These are phyloP conservation scores for Thamnidium elegans DNA, from an alignment of 192 early-diverging fungal species.

Conservation along the genomic window DNA sequence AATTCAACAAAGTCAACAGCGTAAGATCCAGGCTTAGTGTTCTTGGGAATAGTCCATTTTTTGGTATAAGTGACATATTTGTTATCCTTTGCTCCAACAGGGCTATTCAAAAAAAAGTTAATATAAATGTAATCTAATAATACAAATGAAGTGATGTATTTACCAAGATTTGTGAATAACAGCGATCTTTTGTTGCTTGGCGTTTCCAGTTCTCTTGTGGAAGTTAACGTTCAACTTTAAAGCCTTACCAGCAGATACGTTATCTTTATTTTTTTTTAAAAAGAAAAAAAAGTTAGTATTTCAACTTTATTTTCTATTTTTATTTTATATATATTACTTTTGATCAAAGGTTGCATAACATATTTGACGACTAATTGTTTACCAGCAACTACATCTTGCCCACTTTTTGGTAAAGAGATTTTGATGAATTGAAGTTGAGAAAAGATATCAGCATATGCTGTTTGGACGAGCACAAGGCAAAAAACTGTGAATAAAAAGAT, in stretches of 20 bases:
- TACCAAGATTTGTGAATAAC: neutral
- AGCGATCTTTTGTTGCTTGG: slow-evolving; percentile 6
- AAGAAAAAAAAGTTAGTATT: slow-evolving; percentile 2
- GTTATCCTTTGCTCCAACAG: slow-evolving; percentile 30
- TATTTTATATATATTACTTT: slow-evolving; percentile 29
- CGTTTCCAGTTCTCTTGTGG: slow-evolving; percentile 30
- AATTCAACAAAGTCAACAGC: slow-evolving; percentile 28
- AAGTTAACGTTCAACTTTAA: slow-evolving; percentile 31
- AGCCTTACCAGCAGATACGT: slow-evolving; percentile 28
- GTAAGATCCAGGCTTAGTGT: slow-evolving; percentile 37
- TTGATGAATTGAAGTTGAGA: slow-evolving; percentile 38
- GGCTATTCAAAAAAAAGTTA: slow-evolving; percentile 12
- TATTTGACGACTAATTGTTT: slow-evolving; percentile 29
- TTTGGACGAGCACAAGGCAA: slow-evolving; percentile 20
- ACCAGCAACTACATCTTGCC: slow-evolving; percentile 25
- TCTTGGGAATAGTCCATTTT: slow-evolving; percentile 30
- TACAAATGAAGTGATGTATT: too few species aligned
- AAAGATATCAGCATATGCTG: slow-evolving; percentile 24
- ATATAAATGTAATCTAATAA: neutral
- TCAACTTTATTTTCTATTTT: neutral
- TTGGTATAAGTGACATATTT: slow-evolving; percentile 32
- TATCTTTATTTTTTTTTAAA: slow-evolving; percentile 5
- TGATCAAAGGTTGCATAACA: slow-evolving; percentile 35
- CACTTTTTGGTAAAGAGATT: slow-evolving; percentile 26
- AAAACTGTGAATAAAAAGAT: slow-evolving; percentile 8